Evolutionary conservation across 306 rosid genomes (phyloP).

Genomic region (Quercus glauca): DNA sequence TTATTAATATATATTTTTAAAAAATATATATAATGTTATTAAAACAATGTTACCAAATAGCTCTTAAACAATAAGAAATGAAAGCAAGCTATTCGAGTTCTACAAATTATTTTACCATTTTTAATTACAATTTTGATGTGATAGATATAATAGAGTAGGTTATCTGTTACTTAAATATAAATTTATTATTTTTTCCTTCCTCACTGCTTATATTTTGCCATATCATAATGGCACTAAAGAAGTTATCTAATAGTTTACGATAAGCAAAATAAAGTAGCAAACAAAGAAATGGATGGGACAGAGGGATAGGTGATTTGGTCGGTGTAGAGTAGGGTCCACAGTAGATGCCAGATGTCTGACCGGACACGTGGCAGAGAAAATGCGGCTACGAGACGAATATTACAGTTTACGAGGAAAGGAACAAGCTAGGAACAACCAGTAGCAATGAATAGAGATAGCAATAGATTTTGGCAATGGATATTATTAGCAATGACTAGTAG

Average conservation of each 20-base stretch:
- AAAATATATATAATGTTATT: no score
- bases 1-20: no score
- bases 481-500: background rate
- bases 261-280: no score
- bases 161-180: no score
- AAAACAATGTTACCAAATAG: accelerated
- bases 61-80: accelerated
- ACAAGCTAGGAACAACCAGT: background rate
- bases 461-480: background rate
- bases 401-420: conserved; percentile 42
- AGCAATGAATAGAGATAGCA: background rate
- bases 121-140: no score
- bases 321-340: conserved; percentile 32
- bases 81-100: no score
- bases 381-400: conserved; percentile 51
- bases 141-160: no score
- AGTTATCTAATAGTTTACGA: no score
- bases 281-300: background rate
- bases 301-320: conserved; percentile 24
- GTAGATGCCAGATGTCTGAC: conserved; percentile 2
- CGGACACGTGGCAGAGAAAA: conserved; percentile 39
- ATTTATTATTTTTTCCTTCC: no score
- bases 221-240: no score
- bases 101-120: no score
- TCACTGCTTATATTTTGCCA: no score